A percentile compares a stretch with the other conserved stretches of the same genome.
Conservation (phyloP, 768 basidiomycete genomes). For the Mrakia hoshinonis region DNA sequence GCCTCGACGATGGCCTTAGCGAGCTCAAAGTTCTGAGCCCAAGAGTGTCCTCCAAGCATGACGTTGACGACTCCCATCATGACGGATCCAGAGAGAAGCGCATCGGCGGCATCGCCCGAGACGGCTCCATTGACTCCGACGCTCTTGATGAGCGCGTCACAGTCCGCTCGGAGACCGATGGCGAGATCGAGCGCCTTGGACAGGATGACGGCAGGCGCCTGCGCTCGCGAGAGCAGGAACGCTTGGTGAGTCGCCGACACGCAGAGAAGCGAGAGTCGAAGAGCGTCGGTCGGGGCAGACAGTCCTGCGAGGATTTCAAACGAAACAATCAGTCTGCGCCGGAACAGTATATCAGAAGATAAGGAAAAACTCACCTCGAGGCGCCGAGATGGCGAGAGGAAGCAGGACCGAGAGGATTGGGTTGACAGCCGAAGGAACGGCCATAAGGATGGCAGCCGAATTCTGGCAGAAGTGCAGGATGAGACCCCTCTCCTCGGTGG, state of each 20-base stretch:
- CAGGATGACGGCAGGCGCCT: conserved; percentile 31
- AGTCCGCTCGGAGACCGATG: conserved; percentile 40
- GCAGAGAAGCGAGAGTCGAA: conserved; percentile 44
- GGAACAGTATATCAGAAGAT: not conserved
- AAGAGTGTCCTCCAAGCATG: conserved; percentile 44
- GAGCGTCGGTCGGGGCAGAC: conserved; percentile 43
- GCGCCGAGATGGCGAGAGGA: conserved; percentile 44
- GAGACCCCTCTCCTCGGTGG: conserved; percentile 37
- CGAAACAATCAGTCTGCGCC: not conserved
- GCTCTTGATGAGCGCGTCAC: conserved; percentile 39
- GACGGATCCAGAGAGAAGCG: conserved; percentile 42
- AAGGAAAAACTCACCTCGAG: conserved; percentile 32
- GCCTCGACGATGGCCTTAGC: conserved; percentile 43
- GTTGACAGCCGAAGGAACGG: conserved; percentile 45
- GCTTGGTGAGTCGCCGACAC: conserved; percentile 46
- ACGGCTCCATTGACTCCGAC: conserved; percentile 38
- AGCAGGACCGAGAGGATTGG: conserved; percentile 45
- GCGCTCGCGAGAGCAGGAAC: conserved; percentile 43
- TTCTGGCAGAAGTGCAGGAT: conserved; percentile 37
- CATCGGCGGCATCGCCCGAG: conserved; percentile 38
- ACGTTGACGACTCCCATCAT: conserved; percentile 31
- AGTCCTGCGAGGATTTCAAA: conserved; percentile 3
- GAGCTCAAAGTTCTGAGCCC: conserved; percentile 42
- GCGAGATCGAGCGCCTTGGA: conserved; percentile 42
- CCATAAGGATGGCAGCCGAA: conserved; percentile 36